These are phyloP conservation scores for Polygonum aviculare DNA, from an alignment of 148 eudicot species.

Conservation along the genomic window DNA sequence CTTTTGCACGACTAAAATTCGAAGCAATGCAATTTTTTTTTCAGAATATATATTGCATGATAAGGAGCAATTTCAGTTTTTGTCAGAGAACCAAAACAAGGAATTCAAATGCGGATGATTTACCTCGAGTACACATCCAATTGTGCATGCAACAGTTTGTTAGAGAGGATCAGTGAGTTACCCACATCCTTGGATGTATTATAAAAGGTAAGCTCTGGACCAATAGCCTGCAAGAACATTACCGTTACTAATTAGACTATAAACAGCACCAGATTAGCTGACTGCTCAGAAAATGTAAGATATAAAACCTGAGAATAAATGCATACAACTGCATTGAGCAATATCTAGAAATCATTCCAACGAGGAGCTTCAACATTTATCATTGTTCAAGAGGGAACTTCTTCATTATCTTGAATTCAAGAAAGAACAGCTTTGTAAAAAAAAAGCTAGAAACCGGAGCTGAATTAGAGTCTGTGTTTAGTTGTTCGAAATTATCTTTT, in stretches of 20 bases:
- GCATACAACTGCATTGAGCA: not conserved
- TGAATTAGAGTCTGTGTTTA: not conserved
- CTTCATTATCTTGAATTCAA: not conserved
- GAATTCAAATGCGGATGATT: not conserved
- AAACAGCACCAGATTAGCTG: not conserved
- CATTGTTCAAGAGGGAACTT: too few relatives aligned
- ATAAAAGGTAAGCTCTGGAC: slow-evolving; percentile 93
- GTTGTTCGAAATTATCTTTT: not conserved
- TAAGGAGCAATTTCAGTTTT: not conserved
- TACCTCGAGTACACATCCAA: slow-evolving; percentile 90
- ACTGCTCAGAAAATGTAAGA: not conserved
- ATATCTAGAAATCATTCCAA: not conserved
- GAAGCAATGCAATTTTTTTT: not conserved
- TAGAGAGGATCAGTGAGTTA: slow-evolving; percentile 49
- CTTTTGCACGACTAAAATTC: not conserved
- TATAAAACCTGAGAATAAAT: not conserved
- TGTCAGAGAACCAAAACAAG: not conserved
- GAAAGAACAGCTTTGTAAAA: not conserved
- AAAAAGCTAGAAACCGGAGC: not conserved
- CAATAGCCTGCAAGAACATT: slow-evolving; percentile 59
- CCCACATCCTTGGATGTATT: slow-evolving; percentile 67
- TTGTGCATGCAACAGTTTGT: slow-evolving; percentile 84
- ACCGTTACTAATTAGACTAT: not conserved
- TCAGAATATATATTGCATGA: not conserved
- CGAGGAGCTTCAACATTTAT: not conserved